Percentiles rank a stretch among this genome's conserved stretches.
These are phyloP conservation scores for Phymatotrichopsis omnivora DNA, from an alignment of 2,329 filamentous ascomycete genomes.

Conservation along the genomic window DNA sequence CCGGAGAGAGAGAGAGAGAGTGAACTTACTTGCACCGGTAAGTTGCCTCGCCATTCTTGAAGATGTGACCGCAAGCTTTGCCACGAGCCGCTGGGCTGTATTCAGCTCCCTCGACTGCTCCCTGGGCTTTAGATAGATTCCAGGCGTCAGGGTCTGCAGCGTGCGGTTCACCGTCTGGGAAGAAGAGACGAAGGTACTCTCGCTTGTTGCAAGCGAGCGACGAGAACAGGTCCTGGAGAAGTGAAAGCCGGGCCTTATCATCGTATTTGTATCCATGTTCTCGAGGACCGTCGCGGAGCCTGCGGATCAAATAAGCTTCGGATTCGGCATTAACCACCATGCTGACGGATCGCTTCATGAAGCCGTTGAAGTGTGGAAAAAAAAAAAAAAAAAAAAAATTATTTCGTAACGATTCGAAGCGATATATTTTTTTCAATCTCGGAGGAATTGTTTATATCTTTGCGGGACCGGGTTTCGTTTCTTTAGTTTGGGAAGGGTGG, in stretches of 20 bases:
- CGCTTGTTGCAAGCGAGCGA: constrained; percentile 67
- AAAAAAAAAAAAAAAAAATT: not conserved
- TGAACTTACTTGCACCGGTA: constrained; percentile 67
- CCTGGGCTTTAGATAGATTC: constrained; percentile 79
- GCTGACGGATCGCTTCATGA: constrained; percentile 17
- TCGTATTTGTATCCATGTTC: constrained; percentile 67
- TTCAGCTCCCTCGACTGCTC: constrained; percentile 85
- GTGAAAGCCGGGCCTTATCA: constrained; percentile 56
- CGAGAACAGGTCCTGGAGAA: constrained; percentile 73
- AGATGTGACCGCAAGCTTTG: constrained; percentile 93
- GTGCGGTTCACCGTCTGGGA: constrained; percentile 59
- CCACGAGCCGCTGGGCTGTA: constrained; percentile 87
- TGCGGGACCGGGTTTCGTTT: no score
- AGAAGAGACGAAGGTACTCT: constrained; percentile 68
- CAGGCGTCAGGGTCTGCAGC: constrained; percentile 43
- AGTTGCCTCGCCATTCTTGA: constrained; percentile 85
- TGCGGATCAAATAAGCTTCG: constrained; percentile 19
- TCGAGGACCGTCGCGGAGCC: constrained; percentile 63
- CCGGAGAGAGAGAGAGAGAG: no score
- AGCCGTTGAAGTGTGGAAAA: not conserved
- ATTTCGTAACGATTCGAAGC: no score
- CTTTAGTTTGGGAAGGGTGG: no score
- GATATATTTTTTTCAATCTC: no score
- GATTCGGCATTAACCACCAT: constrained; percentile 12
- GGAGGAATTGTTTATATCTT: no score